Evolutionary conservation across 257 asterid genomes (phyloP), one percentile per base, ranked within the genome.

Genomic region (Nicotiana noctiflora): DNA sequence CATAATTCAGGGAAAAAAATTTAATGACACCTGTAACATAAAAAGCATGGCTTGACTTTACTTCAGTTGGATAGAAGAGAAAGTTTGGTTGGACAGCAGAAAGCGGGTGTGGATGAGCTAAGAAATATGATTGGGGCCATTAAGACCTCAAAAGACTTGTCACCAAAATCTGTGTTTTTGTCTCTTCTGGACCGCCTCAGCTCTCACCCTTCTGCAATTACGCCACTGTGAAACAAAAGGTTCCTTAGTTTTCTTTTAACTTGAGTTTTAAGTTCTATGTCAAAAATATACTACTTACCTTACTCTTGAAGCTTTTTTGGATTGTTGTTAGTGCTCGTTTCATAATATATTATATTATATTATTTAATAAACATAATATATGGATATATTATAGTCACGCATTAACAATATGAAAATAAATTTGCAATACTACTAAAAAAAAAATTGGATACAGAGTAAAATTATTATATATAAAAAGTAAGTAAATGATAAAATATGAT

Each of bases 91-190:
- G 88, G 84, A 70, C 79, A 83, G 81, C 75, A 83, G 85, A 86
- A 79, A 74, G 85, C 76, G 86, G 86, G 82, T 86, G 88, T 88
- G 93, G 86, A 84, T 76, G 92, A 72, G 80, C 84, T 64, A 77
- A 25, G 81, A 82, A 82, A 85, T 74, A 46, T 46, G 75, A 79
- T 86, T 86, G 91, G 94, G 88, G 49, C 92, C 90, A 83, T 63
- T 62, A 17, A 63, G 67, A 85, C 85, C 86, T 81, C 84, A 81
- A 79, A 51, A 32, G 32, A 40, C 67, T 8, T 40, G 25, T 19
- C 19, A 53, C 40, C 77, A 19, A 83, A 77, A 80, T 70, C 59
- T 77, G 8, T 34, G 23, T 8, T 75, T 86, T 83, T 83, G 85
- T 79, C 82, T 79, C 78, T 79, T 66, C 52, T 32, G 25, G 0